phyloP scores from a whole-genome alignment of 2,329 filamentous ascomycete genomes.

The Fusarium camptoceras region DNA sequence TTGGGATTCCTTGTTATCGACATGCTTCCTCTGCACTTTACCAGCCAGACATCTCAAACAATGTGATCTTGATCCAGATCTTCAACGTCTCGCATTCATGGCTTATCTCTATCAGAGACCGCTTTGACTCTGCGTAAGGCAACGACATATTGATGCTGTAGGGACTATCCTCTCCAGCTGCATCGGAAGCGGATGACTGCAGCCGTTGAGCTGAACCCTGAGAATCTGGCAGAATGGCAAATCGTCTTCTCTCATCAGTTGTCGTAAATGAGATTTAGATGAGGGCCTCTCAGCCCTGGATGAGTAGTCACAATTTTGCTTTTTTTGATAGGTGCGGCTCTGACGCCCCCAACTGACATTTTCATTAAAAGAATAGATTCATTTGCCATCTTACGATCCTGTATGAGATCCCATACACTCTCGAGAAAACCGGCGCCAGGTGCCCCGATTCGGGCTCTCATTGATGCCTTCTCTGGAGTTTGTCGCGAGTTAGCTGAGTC shows the following conservation, averaged over 20 bases:
- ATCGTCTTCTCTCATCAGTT: constrained; percentile 4
- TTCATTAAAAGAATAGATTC: neutral
- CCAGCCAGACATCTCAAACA: neutral
- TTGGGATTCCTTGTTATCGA: neutral
- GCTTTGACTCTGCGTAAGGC: neutral
- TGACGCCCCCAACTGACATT: neutral
- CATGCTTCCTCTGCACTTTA: neutral
- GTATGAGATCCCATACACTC: neutral
- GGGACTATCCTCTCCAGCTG: neutral
- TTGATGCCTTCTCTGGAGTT: neutral
- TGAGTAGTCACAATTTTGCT: neutral
- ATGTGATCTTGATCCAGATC: neutral
- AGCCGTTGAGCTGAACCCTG: neutral
- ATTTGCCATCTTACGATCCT: neutral
- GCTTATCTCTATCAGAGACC: neutral
- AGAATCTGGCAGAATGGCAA: neutral
- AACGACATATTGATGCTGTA: neutral
- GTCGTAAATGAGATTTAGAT: neutral
- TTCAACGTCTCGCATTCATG: neutral
- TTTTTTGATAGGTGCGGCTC: neutral
- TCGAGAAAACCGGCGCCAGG: neutral
- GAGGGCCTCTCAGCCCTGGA: neutral
- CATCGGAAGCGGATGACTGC: neutral
- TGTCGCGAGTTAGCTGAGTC: neutral
- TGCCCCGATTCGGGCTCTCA: no score